A percentile compares a stretch with the other conserved stretches of the same genome.
phyloP scores from a whole-genome alignment of 2,329 filamentous ascomycete species.

The Periconia sp. region DNA sequence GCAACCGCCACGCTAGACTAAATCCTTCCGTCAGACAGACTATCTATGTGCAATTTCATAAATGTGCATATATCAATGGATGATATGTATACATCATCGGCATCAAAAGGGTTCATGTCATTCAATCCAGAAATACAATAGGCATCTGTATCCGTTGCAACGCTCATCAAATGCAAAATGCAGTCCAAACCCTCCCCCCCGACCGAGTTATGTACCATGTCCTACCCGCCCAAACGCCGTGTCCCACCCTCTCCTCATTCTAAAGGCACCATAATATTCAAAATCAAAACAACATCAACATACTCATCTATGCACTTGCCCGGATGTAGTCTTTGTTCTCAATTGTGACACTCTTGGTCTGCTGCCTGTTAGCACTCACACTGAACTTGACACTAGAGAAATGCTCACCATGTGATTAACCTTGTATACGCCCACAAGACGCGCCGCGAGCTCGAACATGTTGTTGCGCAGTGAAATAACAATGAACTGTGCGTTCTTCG shows the following conservation, averaged over 20 bases:
- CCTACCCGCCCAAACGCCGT: neutral
- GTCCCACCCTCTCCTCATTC: neutral
- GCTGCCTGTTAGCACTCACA: neutral
- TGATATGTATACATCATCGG: neutral
- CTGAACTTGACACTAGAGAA: neutral
- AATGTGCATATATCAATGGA: too few species aligned
- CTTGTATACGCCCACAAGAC: constrained; percentile 97
- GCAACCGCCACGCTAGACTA: neutral
- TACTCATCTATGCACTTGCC: constrained; percentile 14
- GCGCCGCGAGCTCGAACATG: constrained; percentile 98
- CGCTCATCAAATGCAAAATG: neutral
- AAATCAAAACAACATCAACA: neutral
- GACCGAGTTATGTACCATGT: too few species aligned
- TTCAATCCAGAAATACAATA: too few species aligned
- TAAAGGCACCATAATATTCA: neutral
- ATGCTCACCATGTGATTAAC: constrained; percentile 84
- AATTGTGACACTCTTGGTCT: constrained; percentile 57
- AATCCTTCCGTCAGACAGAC: neutral
- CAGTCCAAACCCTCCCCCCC: neutral
- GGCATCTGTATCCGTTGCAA: neutral
- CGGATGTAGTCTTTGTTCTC: constrained; percentile 53
- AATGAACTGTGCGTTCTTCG: constrained; percentile 98
- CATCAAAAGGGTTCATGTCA: neutral
- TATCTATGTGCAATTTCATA: too few species aligned
- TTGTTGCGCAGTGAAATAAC: constrained; percentile 98